Percentiles rank a stretch among this genome's conserved stretches.
Evolutionary conservation across 2,329 filamentous ascomycete species (phyloP).

Genomic region (Periconia sp.): DNA sequence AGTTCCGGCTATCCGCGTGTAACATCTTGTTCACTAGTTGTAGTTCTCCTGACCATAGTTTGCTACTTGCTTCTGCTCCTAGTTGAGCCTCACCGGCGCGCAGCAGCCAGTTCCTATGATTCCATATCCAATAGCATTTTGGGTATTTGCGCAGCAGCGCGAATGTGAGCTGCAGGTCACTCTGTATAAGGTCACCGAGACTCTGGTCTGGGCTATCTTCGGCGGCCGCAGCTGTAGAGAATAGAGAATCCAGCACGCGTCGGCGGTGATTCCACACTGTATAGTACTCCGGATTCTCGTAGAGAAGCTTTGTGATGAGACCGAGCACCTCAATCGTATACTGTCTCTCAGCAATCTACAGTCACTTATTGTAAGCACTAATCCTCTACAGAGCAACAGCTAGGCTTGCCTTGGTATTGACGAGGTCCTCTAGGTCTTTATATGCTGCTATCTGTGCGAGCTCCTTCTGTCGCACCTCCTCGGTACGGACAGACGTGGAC

Average conservation of each 20-base stretch:
- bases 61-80: slow-evolving; percentile 60
- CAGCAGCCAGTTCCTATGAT: slow-evolving; percentile 87
- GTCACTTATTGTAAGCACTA: neutral
- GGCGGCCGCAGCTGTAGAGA: slow-evolving; percentile 49
- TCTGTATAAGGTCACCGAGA: slow-evolving; percentile 64
- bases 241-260: slow-evolving; percentile 68
- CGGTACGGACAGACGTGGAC: slow-evolving; percentile 63
- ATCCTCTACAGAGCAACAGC: neutral
- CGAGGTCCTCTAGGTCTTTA: slow-evolving; percentile 70
- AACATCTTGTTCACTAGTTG: slow-evolving; percentile 88
- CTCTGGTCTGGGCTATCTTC: slow-evolving; percentile 24
- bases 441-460: slow-evolving; percentile 78
- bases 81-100: slow-evolving; percentile 72
- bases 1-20: slow-evolving; percentile 83
- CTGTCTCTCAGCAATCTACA: slow-evolving; percentile 52
- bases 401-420: slow-evolving; percentile 67
- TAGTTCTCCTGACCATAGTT: slow-evolving; percentile 85
- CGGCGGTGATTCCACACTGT: slow-evolving; percentile 91
- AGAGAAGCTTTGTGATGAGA: slow-evolving; percentile 74
- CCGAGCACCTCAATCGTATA: slow-evolving; percentile 65
- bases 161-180: slow-evolving; percentile 82
- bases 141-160: slow-evolving; percentile 84
- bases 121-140: slow-evolving; percentile 99
- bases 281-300: slow-evolving; percentile 86
- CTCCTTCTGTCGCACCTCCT: slow-evolving; percentile 74